Evolutionary conservation across 345 rosid species (phyloP).

Genomic region (Noccaea bulbosa): DNA sequence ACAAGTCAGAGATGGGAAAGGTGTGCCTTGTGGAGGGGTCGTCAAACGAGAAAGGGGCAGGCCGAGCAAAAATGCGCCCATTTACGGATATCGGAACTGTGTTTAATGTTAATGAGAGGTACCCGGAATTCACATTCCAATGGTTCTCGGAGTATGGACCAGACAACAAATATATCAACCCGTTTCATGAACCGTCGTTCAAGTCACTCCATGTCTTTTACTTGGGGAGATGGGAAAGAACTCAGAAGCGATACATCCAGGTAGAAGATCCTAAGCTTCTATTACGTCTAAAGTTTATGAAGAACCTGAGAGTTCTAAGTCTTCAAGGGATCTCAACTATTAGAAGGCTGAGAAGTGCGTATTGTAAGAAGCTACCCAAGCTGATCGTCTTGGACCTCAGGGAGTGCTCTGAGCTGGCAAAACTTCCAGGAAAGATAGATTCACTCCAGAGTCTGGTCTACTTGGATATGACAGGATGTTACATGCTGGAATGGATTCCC

Average conservation of each 20-base stretch:
- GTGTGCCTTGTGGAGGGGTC: conserved; percentile 47
- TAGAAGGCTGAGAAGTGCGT: conserved; percentile 28
- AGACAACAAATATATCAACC: neutral
- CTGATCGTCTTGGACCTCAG: conserved; percentile 57
- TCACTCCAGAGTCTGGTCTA: conserved; percentile 46
- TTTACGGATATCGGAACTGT: conserved; percentile 25
- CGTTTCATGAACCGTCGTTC: neutral
- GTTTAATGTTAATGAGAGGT: conserved; percentile 51
- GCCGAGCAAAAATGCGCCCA: neutral
- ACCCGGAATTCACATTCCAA: conserved; percentile 40
- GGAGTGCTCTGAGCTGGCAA: conserved; percentile 48
- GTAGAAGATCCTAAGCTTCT: conserved; percentile 34
- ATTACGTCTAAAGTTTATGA: conserved; percentile 31
- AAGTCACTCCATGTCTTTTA: conserved; percentile 42
- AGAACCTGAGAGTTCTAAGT: conserved; percentile 42
- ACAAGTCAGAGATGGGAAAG: conserved; percentile 26
- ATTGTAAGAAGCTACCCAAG: conserved; percentile 28
- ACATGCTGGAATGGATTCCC: conserved; percentile 52
- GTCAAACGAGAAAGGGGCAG: neutral
- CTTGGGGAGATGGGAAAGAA: conserved; percentile 51
- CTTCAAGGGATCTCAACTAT: conserved; percentile 57
- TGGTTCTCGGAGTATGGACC: conserved; percentile 36
- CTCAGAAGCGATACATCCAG: conserved; percentile 39
- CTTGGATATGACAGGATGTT: conserved; percentile 55
- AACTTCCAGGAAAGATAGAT: conserved; percentile 48